Base-by-base conservation (phyloP, 257 asterid species). In the Fraxinus anomala region DNA sequence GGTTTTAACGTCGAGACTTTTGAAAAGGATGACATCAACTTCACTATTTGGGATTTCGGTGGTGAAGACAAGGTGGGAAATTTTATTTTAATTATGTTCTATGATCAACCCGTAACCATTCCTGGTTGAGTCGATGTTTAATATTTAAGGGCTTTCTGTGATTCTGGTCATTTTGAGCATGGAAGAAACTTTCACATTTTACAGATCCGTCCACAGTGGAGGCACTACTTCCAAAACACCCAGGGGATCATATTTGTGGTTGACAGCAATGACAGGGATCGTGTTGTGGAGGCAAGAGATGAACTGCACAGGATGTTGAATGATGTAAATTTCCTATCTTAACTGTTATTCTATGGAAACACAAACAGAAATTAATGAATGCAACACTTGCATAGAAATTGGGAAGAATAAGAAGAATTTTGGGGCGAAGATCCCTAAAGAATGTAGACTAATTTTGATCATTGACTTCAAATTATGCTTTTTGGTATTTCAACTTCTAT, bases 161-260 rank as follows among this genome's bases (percentile, higher is more conserved):
- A 68, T n/a, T 39, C 47, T 40, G 47, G 47, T 39, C 47, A 10
- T 42, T 26, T 30, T 8, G 74, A 37, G 7, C 56, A 39, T n/a
- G 10, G 65, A 17, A 54, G 65, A 54, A 54, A 1, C 26, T 17
- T 54, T 54, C 12, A n/a, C 65, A 54, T 54, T 68, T 16, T 21
- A 6, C 77, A 82, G 86, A 82, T 82, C 75, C 86, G 86, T 70
- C 86, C 83, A 68, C 28, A 70, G 67, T 79, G 83, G 86, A 82
- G 86, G 83, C 80, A 75, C 78, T 82, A 79, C 77, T 82, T 82
- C 83, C 86, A 82, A 47, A 82, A 82, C 78, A 79, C 86, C n/a
- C 86, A 82, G 76, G 86, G 86, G 17, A 83, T 82, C 76, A 82
- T 82, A 39, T 82, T 82, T 72, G 86, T 82, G 54, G 86, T 82